Percentiles rank a stretch among this genome's conserved stretches.
phyloP scores from a whole-genome alignment of 2,329 filamentous ascomycete genomes.

The Ophiostoma piceae region DNA sequence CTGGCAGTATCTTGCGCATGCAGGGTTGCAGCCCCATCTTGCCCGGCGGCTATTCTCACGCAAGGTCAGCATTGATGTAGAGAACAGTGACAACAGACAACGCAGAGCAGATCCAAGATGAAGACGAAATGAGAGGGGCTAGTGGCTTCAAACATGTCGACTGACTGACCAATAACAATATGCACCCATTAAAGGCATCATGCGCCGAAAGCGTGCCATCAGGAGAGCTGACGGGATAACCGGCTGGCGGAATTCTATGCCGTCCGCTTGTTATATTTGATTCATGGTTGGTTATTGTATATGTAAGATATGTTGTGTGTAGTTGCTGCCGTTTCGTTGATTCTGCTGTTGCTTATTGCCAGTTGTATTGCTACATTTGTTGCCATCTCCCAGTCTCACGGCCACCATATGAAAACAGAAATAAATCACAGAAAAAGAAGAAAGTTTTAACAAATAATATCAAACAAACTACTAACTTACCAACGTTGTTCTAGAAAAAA shows the following conservation, averaged over 20 bases:
- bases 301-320: too few species aligned
- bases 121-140: constrained; percentile 1
- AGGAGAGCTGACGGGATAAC: neutral
- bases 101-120: neutral
- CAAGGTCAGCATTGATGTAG: neutral
- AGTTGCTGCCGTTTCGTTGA: neutral
- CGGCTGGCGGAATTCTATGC: neutral
- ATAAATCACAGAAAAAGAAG: too few species aligned
- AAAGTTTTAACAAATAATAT: too few species aligned
- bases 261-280: neutral
- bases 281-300: neutral
- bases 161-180: neutral
- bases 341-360: neutral
- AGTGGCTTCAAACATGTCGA: neutral
- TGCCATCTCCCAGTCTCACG: too few species aligned
- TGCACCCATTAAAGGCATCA: neutral
- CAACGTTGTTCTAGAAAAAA: too few species aligned
- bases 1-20: constrained; percentile 1
- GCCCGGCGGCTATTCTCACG: constrained; percentile 5
- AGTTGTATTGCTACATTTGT: neutral
- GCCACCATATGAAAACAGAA: neutral
- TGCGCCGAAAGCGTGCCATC: neutral
- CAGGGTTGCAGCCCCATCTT: neutral
- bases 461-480: too few species aligned
- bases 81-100: neutral